Conservation (phyloP, 192 early-diverging fungal genomes). For the Backusella tuberculispora region DNA sequence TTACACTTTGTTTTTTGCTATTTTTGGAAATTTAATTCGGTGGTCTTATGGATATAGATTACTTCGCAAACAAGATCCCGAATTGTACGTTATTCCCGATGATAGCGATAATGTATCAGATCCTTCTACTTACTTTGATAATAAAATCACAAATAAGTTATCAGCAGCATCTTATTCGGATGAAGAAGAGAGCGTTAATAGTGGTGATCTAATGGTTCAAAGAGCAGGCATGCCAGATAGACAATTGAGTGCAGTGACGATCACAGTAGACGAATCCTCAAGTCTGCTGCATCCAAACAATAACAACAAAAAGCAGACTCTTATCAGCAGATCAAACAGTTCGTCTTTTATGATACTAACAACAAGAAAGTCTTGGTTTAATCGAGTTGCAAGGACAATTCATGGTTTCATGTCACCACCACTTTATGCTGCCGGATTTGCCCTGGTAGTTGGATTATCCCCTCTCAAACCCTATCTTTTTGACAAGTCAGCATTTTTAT, state of each 20-base stretch:
- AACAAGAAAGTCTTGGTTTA: not conserved
- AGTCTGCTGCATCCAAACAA: conserved; percentile 14
- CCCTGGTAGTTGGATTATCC: conserved; percentile 67
- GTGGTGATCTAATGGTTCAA: not conserved
- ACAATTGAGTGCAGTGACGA: conserved; percentile 23
- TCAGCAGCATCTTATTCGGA: not conserved
- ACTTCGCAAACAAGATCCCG: conserved; percentile 41
- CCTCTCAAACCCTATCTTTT: conserved; percentile 68
- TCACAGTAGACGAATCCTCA: conserved; percentile 15
- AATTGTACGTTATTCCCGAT: not conserved
- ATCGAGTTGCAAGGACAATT: not conserved
- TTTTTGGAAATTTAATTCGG: conserved; percentile 79
- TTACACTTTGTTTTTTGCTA: conserved; percentile 79
- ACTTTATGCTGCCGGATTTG: conserved; percentile 68
- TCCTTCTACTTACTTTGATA: not conserved
- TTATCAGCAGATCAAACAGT: not conserved
- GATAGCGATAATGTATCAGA: not conserved
- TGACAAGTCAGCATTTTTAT: conserved; percentile 55
- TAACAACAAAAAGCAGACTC: not conserved
- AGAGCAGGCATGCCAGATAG: conserved; percentile 1
- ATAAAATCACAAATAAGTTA: not conserved
- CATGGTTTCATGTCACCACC: conserved; percentile 66
- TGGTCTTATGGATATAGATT: conserved; percentile 81
- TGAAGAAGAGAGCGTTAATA: not conserved
- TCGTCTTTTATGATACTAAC: not conserved